Base-by-base conservation (phyloP, 352 stramenopile genomes). In the Albugo laibachii region DNA sequence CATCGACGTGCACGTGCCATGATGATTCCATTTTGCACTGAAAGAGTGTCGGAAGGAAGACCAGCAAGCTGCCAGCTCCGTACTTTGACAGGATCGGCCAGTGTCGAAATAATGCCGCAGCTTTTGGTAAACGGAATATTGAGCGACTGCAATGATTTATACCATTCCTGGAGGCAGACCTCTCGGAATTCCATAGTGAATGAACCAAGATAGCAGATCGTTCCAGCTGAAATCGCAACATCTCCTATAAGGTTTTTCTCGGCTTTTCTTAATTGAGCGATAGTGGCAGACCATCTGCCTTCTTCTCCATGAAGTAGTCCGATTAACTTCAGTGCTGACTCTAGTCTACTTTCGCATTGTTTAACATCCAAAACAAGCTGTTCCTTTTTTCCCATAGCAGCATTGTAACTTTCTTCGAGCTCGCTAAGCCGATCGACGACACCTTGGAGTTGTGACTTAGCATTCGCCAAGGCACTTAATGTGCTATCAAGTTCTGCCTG, bases 181-280 rank as follows among this genome's bases (percentile, higher is more conserved):
- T 95, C 80, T 1, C 88, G 78, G 47, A 95, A 97, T 45, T 96
- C 85, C 24, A 76, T 87, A 11, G 85, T 96, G 58, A 97, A 97
- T 11, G 84, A 80, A 0, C 88, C 88, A 0, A 95, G 57, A 50
- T 97, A 97, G 46, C 84, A 93, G 54, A 96, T 95, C 10, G 85
- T 87, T 13, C 73, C 88, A 0, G 88, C 80, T 0, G 80, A 92
- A 21, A 97, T 85, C 5, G 96, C 59, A 1, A 88, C 80, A 42
- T 97, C 88, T 39, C 88, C 88, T 11, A 94, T 69, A 10, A 97
- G 52, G 47, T 96, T 96, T 11, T 68, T 72, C 48, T 81, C 91
- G 36, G 86, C 70, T 6, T 65, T 52, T 19, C 63, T 77, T 0
- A 95, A 63, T 53, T 94, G 72, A 0, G 63, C 54, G 40, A 93